Base-by-base conservation (phyloP, 495 filamentous ascomycete species). In the Daldinia bambusicola region DNA sequence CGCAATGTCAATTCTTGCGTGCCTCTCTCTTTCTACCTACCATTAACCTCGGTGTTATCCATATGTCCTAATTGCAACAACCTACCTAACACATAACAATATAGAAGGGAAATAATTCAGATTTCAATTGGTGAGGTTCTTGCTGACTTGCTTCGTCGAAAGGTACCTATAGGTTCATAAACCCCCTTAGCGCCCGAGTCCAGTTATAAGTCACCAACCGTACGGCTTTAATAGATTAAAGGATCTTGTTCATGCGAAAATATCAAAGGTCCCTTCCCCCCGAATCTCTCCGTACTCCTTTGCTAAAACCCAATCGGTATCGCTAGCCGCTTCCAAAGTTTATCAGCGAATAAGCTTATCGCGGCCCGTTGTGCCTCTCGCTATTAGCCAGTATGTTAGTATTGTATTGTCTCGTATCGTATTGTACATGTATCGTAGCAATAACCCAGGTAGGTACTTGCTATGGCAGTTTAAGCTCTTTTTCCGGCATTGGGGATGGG, bases 241-340 rank as follows among this genome's bases (percentile, higher is more conserved):
- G 69, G 69, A 43, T 36, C 51, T 20, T 36, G 32, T 67, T 71
- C 69, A 66, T 71, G 51, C 66, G 51, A 63, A 26, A 26, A 63
- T 41, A 32, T 43, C 12, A 31, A 34, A 34, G n/a, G 16, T 26
- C 26, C 26, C 26, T 26, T n/a, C n/a, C 16, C 65, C 63, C 51
- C 58, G 63, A 45, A 14, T 55, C 26, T 52, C 57, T 56, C 69
- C 59, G 43, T 57, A 18, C 51, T 3, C 13, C 36, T 45, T 32
- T 50, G 53, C 22, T 48, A 56, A 69, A 72, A 72, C 70, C 53
- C 70, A 34, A 64, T 62, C 51, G 40, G 70, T 61, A 61, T 72
- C 70, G 61, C 65, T 69, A 69, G 48, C 55, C 70, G 70, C 66
- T 62, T 14, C 0, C 13, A 36, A 36, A 10, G 48, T 3, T 10